A percentile compares a stretch with the other conserved stretches of the same genome.
These are phyloP conservation scores for Pedinophyceae sp. DNA, from an alignment of 139 green algal species.

Conservation along the genomic window DNA sequence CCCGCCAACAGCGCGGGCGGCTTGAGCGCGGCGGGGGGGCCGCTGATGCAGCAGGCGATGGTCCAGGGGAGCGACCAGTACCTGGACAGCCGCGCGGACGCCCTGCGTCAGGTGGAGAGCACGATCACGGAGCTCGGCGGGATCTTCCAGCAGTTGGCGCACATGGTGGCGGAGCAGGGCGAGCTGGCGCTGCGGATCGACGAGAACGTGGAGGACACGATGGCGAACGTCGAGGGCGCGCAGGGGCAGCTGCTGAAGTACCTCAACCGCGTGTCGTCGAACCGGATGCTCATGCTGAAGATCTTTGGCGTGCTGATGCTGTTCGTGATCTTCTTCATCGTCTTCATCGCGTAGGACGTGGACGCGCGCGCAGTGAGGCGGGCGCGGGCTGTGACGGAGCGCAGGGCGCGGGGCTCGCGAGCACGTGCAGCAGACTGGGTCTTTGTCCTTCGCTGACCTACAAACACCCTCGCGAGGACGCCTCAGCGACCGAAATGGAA, in stretches of 20 bases:
- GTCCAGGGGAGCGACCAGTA: constrained; percentile 37
- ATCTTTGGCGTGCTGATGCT: constrained; percentile 59
- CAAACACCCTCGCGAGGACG: no score
- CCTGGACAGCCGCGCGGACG: constrained; percentile 40
- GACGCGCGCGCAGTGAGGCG: no score
- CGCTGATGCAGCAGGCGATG: constrained; percentile 23
- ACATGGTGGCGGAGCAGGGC: constrained; percentile 81
- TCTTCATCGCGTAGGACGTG: constrained; percentile 72
- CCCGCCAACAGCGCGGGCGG: no score
- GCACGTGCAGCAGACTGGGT: no score
- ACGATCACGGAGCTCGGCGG: constrained; percentile 93
- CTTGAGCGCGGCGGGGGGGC: no score
- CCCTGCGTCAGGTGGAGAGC: constrained; percentile 83
- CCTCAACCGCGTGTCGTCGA: constrained; percentile 76
- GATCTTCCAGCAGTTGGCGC: constrained; percentile 94
- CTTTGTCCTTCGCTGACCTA: no score
- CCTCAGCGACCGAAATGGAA: no score
- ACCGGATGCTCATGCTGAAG: constrained; percentile 81
- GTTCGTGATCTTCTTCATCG: constrained; percentile 61
- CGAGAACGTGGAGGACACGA: constrained; percentile 90
- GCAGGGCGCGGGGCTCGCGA: no score
- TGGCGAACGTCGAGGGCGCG: constrained; percentile 83
- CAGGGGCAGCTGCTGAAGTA: constrained; percentile 95
- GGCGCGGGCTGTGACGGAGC: no score
- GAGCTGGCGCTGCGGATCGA: constrained; percentile 92